A percentile compares a stretch with the other conserved stretches of the same genome.
These are phyloP conservation scores for Chlorella sp. DNA, from an alignment of 139 green algal genomes.

Conservation along the genomic window DNA sequence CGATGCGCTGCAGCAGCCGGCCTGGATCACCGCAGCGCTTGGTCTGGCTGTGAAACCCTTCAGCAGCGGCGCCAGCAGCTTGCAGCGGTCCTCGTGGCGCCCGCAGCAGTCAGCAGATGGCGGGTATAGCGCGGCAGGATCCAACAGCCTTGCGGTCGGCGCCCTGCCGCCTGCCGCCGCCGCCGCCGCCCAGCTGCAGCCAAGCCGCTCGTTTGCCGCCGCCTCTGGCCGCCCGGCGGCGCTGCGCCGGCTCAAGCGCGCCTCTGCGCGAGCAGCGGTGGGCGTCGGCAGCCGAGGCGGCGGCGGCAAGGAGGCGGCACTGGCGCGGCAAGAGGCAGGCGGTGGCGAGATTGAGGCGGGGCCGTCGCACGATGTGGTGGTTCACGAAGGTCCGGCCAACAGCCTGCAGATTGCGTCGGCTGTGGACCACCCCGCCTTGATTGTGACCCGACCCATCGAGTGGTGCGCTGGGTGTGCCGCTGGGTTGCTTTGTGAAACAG, in stretches of 20 bases:
- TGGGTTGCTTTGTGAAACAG: not conserved
- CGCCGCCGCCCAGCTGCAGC: not conserved
- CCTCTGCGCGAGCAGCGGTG: not conserved
- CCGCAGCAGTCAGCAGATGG: not conserved
- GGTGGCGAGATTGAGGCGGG: slow-evolving; percentile 15
- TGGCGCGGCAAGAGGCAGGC: not conserved
- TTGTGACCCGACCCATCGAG: slow-evolving; percentile 76
- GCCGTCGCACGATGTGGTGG: not conserved
- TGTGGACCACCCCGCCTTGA: slow-evolving; percentile 69
- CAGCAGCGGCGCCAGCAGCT: not conserved
- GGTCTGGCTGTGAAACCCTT: not conserved
- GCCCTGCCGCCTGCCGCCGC: not conserved
- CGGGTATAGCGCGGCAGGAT: not conserved
- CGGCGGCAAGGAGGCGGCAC: not conserved
- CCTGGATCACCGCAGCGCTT: not conserved
- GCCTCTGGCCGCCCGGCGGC: not conserved
- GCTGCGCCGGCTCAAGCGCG: slow-evolving; percentile 2
- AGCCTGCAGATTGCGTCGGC: slow-evolving; percentile 31
- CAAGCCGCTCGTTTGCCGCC: not conserved
- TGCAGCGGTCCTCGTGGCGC: not conserved
- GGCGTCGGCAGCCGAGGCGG: not conserved
- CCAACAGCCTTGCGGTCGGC: not conserved
- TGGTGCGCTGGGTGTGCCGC: slow-evolving; percentile 55
- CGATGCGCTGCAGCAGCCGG: not conserved
- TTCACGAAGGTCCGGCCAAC: not conserved